Conservation (phyloP, 306 rosid species). For the Alnus glutinosa region DNA sequence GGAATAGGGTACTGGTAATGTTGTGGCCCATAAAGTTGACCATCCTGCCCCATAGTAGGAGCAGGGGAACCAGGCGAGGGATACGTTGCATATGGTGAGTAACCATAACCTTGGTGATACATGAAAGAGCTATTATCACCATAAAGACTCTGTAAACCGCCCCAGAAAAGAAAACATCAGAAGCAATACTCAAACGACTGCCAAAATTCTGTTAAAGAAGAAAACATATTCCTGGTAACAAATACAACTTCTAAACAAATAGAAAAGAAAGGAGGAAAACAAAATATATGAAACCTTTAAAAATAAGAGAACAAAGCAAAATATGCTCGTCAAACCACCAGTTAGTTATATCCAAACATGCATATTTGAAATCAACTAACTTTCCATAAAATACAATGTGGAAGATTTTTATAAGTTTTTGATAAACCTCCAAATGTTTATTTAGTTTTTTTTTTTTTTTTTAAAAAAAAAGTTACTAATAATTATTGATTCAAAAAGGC, state of each 20-base stretch:
- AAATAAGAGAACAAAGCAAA: not conserved
- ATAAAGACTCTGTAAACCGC: conserved; percentile 37
- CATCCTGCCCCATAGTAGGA: conserved; percentile 44
- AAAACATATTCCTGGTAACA: too few relatives aligned
- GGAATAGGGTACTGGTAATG: conserved; percentile 53
- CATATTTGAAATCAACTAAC: not conserved
- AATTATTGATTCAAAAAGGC: not conserved
- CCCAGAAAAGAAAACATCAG: not conserved
- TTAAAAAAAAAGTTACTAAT: not conserved
- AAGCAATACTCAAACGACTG: not conserved
- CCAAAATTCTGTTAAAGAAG: not conserved
- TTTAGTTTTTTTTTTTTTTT: not conserved
- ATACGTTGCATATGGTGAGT: conserved; percentile 45
- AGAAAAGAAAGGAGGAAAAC: not conserved
- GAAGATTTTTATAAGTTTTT: too few relatives aligned
- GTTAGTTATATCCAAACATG: not conserved
- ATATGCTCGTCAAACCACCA: not conserved
- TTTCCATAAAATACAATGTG: not conserved
- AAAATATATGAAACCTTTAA: not conserved
- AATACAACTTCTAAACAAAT: too few relatives aligned
- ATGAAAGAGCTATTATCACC: conserved; percentile 45
- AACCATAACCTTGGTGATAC: conserved; percentile 50
- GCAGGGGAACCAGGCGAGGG: conserved; percentile 28
- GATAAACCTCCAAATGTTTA: too few relatives aligned
- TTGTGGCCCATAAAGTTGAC: conserved; percentile 42